phyloP scores from a whole-genome alignment of 208 protist genomes.

The Crithidia expoeki region DNA sequence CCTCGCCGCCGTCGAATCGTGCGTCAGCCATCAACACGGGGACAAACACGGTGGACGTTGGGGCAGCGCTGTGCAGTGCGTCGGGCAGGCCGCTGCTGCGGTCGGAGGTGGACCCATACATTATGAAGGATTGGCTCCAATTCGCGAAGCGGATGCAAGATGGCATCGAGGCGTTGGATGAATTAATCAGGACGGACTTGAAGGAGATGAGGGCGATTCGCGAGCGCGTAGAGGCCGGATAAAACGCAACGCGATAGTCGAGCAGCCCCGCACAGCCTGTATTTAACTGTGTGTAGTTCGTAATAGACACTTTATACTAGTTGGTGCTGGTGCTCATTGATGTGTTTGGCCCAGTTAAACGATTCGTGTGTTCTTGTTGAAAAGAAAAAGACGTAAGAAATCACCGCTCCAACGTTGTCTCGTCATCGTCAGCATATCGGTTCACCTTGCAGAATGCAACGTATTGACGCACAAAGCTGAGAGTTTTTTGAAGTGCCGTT shows the following conservation, averaged over 20 bases:
- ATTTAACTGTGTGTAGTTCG: neutral
- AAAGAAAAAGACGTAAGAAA: no score
- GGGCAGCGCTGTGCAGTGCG: neutral
- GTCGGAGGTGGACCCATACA: conserved; percentile 42
- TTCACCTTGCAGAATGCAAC: no score
- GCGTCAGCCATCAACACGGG: neutral
- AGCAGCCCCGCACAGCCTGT: no score
- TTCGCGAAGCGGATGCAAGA: conserved; percentile 67
- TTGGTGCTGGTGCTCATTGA: no score
- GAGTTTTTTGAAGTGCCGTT: no score
- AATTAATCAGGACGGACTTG: conserved; percentile 47
- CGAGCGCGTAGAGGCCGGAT: conserved; percentile 31
- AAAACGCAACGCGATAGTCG: no score
- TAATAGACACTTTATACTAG: no score
- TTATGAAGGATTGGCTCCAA: conserved; percentile 50
- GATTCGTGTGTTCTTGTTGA: no score
- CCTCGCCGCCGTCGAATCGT: conserved; percentile 7
- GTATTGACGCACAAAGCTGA: no score
- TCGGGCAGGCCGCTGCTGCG: conserved; percentile 34
- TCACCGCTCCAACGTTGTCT: no score
- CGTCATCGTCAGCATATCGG: no score
- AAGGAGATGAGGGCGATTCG: conserved; percentile 57
- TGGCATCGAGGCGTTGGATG: conserved; percentile 53
- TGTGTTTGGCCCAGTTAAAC: no score
- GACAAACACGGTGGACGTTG: neutral